Conservation (phyloP, 495 filamentous ascomycete genomes). For the Ramalina peruviana region DNA sequence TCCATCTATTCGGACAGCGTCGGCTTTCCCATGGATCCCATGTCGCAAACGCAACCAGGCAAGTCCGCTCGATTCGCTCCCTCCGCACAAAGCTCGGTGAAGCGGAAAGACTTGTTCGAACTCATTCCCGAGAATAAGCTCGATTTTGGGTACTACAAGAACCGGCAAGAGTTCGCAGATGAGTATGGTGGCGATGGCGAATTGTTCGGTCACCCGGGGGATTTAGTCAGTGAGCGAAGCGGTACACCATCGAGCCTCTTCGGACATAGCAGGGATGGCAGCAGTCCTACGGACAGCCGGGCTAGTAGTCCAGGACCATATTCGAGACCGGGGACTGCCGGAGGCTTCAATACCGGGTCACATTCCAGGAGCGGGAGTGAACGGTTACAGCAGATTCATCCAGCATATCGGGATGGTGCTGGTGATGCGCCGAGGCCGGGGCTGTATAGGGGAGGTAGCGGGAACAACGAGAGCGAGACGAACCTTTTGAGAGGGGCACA, state of each 20-base stretch:
- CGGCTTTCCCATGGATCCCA: constrained; percentile 56
- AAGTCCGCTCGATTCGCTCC: constrained; percentile 39
- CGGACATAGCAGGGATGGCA: constrained; percentile 24
- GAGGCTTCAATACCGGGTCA: not conserved
- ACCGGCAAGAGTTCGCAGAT: constrained; percentile 73
- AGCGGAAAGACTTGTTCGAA: constrained; percentile 44
- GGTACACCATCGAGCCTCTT: constrained; percentile 46
- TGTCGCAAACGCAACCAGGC: constrained; percentile 63
- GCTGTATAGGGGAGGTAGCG: constrained; percentile 26
- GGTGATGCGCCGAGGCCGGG: constrained; percentile 5
- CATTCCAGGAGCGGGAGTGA: not conserved
- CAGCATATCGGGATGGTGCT: constrained; percentile 8
- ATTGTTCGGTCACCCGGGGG: constrained; percentile 54
- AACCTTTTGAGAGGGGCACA: constrained; percentile 31
- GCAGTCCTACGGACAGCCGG: constrained; percentile 26
- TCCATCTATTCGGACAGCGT: constrained; percentile 42
- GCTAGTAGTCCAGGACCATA: constrained; percentile 29
- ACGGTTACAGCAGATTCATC: constrained; percentile 2
- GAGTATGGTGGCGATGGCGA: constrained; percentile 64
- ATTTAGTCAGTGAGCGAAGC: constrained; percentile 48
- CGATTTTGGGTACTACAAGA: constrained; percentile 85
- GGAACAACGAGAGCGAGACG: constrained; percentile 35
- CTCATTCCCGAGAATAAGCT: constrained; percentile 80
- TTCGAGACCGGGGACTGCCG: constrained; percentile 7
- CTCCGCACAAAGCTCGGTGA: not conserved